These are phyloP conservation scores for Xylaria sp. DNA, from an alignment of 2,329 filamentous ascomycete species.

Conservation along the genomic window DNA sequence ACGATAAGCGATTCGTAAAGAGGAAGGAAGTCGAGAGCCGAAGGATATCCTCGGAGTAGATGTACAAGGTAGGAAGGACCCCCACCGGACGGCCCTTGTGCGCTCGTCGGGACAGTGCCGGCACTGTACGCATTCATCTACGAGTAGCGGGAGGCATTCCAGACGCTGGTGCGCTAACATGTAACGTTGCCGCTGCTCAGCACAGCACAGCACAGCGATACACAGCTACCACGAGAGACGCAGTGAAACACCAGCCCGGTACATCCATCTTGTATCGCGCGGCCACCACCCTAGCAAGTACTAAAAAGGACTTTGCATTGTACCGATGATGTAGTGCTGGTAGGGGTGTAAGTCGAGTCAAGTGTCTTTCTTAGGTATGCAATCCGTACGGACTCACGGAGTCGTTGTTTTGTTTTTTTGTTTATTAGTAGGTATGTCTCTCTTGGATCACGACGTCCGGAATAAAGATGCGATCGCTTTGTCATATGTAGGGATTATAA, in stretches of 20 bases:
- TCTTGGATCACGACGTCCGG: too few relatives aligned
- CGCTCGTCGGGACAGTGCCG: background rate
- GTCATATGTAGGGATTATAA: too few relatives aligned
- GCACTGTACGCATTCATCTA: background rate
- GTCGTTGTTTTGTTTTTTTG: too few relatives aligned
- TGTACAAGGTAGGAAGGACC: background rate
- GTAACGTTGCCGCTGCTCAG: constrained; percentile 27
- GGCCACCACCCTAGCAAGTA: too few relatives aligned
- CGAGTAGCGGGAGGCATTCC: background rate
- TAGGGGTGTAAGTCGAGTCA: too few relatives aligned
- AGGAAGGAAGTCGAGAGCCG: constrained; percentile 17
- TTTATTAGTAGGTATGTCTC: too few relatives aligned
- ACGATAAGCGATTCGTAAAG: constrained; percentile 9
- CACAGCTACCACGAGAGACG: background rate
- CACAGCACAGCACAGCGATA: background rate
- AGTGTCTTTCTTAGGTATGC: too few relatives aligned
- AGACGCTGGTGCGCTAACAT: constrained; percentile 13
- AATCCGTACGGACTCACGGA: too few relatives aligned
- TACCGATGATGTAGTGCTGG: too few relatives aligned
- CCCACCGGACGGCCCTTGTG: background rate
- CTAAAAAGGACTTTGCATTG: too few relatives aligned
- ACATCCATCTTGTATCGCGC: background rate
- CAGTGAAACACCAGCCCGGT: background rate
- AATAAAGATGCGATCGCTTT: too few relatives aligned
- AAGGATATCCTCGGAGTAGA: background rate